Percentiles rank a stretch among this genome's conserved stretches.
These are phyloP conservation scores for Globisporangium lucens DNA, from an alignment of 352 stramenopile species.

Conservation along the genomic window DNA sequence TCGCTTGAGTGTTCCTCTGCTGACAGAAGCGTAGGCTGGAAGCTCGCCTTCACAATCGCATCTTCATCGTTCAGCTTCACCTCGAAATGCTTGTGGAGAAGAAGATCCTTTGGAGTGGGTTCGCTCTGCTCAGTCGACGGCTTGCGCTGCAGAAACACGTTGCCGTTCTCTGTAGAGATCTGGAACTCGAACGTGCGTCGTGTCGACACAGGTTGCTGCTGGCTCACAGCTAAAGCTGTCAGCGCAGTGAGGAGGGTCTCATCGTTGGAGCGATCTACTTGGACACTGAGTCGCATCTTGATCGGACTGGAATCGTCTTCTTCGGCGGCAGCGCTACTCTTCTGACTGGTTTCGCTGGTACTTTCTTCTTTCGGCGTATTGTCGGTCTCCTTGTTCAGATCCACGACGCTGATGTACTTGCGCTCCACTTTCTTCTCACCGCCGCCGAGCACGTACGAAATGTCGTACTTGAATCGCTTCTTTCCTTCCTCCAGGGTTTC, in stretches of 20 bases:
- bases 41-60: constrained; percentile 38
- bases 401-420: constrained; percentile 74
- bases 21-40: constrained; percentile 29
- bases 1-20: constrained; percentile 40
- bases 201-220: constrained; percentile 14
- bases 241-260: constrained; percentile 16
- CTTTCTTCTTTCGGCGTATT: constrained; percentile 16
- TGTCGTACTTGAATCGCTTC: constrained; percentile 65
- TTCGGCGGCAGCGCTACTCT: constrained; percentile 13
- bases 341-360: background rate
- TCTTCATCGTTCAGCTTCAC: constrained; percentile 35
- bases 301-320: constrained; percentile 12
- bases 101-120: constrained; percentile 28
- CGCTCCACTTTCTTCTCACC: constrained; percentile 78
- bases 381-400: constrained; percentile 35
- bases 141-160: constrained; percentile 38
- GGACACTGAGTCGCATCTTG: constrained; percentile 28
- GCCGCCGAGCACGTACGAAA: constrained; percentile 68
- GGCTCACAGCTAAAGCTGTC: background rate
- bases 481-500: constrained; percentile 28
- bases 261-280: constrained; percentile 21
- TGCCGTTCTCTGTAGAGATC: constrained; percentile 39
- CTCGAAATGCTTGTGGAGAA: constrained; percentile 61
- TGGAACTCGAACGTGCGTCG: constrained; percentile 35
- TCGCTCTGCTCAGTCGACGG: background rate